A percentile compares a stretch with the other conserved stretches of the same genome.
Conservation (phyloP, 2,329 filamentous ascomycete species). For the Penicillium aurantiogriseum region DNA sequence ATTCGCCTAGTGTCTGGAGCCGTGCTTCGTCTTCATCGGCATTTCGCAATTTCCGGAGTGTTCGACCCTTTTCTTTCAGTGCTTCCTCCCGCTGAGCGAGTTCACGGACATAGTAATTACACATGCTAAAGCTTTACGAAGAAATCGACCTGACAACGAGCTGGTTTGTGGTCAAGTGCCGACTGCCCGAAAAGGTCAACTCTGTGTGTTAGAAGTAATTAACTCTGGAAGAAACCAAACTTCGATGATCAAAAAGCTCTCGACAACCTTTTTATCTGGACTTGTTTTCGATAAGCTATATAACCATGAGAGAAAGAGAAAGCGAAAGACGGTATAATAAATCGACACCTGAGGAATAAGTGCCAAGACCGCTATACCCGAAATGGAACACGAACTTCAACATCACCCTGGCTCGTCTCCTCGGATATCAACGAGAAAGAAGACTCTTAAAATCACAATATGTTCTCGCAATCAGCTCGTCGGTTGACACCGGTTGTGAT, state of each 20-base stretch:
- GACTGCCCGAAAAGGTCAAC: background rate
- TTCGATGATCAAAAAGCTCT: too few relatives aligned
- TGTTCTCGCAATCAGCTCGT: slow-evolving; percentile 3
- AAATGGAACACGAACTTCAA: slow-evolving; percentile 9
- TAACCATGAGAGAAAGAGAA: background rate
- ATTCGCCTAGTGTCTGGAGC: background rate
- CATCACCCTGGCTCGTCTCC: slow-evolving; percentile 15
- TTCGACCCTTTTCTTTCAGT: background rate
- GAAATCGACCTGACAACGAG: background rate
- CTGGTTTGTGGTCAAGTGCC: background rate
- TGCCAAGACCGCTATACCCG: slow-evolving; percentile 4
- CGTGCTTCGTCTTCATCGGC: too few relatives aligned
- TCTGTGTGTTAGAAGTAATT: too few relatives aligned
- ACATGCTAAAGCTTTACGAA: background rate
- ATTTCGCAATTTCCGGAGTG: background rate
- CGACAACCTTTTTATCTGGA: background rate
- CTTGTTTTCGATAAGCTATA: background rate
- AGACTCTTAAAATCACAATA: background rate
- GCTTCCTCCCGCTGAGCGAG: background rate
- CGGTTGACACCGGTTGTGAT: background rate
- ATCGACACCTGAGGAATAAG: slow-evolving; percentile 8
- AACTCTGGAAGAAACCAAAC: background rate
- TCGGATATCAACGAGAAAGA: slow-evolving; percentile 2
- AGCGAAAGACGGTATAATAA: background rate
- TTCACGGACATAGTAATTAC: background rate